These are phyloP conservation scores for Gaertneriomyces sp. DNA, from an alignment of 192 early-diverging fungal genomes.

Conservation along the genomic window DNA sequence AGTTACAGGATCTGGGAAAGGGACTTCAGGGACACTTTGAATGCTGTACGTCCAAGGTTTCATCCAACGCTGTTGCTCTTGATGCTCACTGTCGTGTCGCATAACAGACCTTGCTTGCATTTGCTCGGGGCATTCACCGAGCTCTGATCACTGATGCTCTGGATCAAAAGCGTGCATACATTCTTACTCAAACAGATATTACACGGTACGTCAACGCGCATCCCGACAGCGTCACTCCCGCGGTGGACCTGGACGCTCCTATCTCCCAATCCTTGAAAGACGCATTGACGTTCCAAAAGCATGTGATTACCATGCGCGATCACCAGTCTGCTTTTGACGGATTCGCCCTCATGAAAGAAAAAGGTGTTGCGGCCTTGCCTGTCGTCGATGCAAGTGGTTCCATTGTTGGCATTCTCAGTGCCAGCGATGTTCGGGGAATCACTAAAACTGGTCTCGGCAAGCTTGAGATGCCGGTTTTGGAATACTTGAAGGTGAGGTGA, in stretches of 20 bases:
- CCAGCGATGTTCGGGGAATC: constrained; percentile 52
- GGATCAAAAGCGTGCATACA: constrained; percentile 32
- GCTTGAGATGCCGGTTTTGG: constrained; percentile 42
- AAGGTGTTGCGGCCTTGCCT: constrained; percentile 53
- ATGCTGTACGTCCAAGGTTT: constrained; percentile 11
- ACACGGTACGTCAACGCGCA: constrained; percentile 47
- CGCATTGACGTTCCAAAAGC: constrained; percentile 21
- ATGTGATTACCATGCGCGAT: constrained; percentile 38
- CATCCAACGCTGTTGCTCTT: no score
- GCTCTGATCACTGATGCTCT: constrained; percentile 52
- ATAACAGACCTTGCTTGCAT: constrained; percentile 33
- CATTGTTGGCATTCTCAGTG: constrained; percentile 45
- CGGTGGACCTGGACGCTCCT: constrained; percentile 35
- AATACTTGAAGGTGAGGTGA: constrained; percentile 51
- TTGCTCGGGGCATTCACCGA: constrained; percentile 56
- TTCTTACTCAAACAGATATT: constrained; percentile 64
- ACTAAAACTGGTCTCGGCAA: constrained; percentile 39
- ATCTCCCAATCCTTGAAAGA: constrained; percentile 23
- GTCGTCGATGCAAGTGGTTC: constrained; percentile 46
- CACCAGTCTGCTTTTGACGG: constrained; percentile 49
- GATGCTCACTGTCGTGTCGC: not conserved
- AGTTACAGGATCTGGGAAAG: constrained; percentile 43
- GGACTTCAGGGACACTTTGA: constrained; percentile 40
- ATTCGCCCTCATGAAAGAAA: constrained; percentile 48
- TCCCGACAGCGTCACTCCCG: constrained; percentile 33